Base-by-base conservation (phyloP, 2,329 filamentous ascomycete species). In the Tolypocladium pustulatum region DNA sequence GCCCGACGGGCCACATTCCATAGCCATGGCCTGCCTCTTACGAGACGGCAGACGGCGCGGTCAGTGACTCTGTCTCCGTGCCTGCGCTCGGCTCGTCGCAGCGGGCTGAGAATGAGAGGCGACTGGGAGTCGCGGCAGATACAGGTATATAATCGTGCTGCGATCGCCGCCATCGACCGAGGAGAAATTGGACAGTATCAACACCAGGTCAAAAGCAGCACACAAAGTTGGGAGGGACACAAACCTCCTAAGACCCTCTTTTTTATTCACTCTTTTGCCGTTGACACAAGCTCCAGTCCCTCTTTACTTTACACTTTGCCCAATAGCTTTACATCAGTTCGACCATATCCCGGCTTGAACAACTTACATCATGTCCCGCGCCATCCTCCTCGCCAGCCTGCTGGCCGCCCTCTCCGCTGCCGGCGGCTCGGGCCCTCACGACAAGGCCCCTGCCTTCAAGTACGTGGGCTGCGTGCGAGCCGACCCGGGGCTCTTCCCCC, bases 391-490 rank as follows among this genome's bases (percentile, higher is more conserved):
- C 43, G 51, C 59, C 43, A 58, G 60, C 61, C 59, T 72, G n/a
- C 40, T 72, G 55, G 66, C 65, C 36, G 58, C 61, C 58, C 52
- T 61, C 41, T 61, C 62, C 56, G 51, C 62, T 17, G 66, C 67
- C n/a, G 62, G 65, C 4, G 22, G n/a, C 22, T 2, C 20, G 8
- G 6, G 7, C 20, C 20, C 4, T 20, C 2, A 7, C 40, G 1
- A 7, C 40, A 10, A 34, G 32, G 30, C 60, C 56, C 10, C 58
- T 25, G 59, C 61, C 15, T 67, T 64, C 59, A 56, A 65, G 51
- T 70, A 68, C 59, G 56, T 69, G 57, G 70, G 68, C 59, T 72
- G 70, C 64, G 64, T 67, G 54, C 49, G 65, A 36, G 61, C 61
- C 56, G 46, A 61, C 4, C 57, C 61, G 5, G 34, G 58, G 13